Evolutionary conservation across 1,139 yeast genomes (phyloP).

Genomic region (Lodderomyces theae): DNA sequence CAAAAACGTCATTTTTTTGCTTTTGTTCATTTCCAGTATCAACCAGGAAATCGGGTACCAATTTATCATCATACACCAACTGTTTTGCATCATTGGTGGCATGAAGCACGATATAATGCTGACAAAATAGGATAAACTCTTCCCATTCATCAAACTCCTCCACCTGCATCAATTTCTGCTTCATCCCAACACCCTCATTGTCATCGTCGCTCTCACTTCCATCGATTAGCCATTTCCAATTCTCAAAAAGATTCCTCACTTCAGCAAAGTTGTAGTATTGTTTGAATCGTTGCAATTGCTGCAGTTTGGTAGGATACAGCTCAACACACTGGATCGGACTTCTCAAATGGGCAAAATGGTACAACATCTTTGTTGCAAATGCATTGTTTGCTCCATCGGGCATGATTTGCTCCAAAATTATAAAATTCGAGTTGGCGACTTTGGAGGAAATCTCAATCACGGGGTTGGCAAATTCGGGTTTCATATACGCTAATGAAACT

Average conservation of each 20-base stretch:
- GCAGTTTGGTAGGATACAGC: slow-evolving; percentile 49
- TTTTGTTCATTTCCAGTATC: slow-evolving; percentile 7
- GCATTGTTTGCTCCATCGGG: slow-evolving; percentile 65
- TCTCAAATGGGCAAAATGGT: slow-evolving; percentile 63
- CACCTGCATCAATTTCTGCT: slow-evolving; percentile 42
- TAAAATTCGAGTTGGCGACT: slow-evolving; percentile 55
- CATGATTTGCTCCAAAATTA: slow-evolving; percentile 68
- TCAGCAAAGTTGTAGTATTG: slow-evolving; percentile 46
- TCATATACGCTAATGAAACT: slow-evolving; percentile 81
- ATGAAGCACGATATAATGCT: slow-evolving; percentile 69
- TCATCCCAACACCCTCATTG: slow-evolving; percentile 28
- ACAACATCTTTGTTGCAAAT: slow-evolving; percentile 72
- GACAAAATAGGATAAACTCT: slow-evolving; percentile 74
- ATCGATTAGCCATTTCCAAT: slow-evolving; percentile 51
- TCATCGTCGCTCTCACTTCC: slow-evolving; percentile 17
- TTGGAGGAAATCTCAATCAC: slow-evolving; percentile 52
- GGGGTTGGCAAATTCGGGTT: slow-evolving; percentile 62
- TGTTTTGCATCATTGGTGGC: slow-evolving; percentile 45
- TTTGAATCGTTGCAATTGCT: slow-evolving; percentile 52
- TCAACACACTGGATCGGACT: slow-evolving; percentile 71
- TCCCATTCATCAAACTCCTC: slow-evolving; percentile 86
- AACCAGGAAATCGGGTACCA: background rate
- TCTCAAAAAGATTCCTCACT: slow-evolving; percentile 53
- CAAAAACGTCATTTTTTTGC: background rate
- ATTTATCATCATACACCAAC: slow-evolving; percentile 12